Percentiles rank a stretch among this genome's conserved stretches.
Evolutionary conservation across 2,329 filamentous ascomycete genomes (phyloP).

Genomic region (Fusarium sp.): DNA sequence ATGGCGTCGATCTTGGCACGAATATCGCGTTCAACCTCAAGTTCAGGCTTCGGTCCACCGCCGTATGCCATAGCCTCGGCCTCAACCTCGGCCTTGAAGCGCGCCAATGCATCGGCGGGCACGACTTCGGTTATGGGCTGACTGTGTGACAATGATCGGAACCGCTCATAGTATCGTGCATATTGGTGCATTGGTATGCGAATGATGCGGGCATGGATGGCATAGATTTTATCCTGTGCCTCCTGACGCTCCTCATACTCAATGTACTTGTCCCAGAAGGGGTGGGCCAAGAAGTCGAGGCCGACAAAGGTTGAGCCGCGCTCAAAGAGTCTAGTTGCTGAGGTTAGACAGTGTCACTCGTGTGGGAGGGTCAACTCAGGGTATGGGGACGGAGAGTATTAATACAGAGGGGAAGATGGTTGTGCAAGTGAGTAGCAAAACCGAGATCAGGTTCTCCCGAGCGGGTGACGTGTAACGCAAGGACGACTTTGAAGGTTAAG

Average conservation of each 20-base stretch:
- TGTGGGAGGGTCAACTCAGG: conserved; percentile 54
- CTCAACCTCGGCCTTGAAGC: conserved; percentile 81
- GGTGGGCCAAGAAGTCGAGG: conserved; percentile 93
- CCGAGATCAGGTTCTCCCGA: conserved; percentile 59
- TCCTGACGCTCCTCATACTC: conserved; percentile 96
- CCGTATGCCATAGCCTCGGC: conserved; percentile 71
- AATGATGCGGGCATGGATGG: conserved; percentile 85
- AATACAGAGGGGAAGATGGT: conserved; percentile 71
- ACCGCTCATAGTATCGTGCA: conserved; percentile 93
- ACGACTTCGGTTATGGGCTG: conserved; percentile 83
- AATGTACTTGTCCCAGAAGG: conserved; percentile 99
- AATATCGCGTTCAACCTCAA: conserved; percentile 88
- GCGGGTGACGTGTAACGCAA: conserved; percentile 54
- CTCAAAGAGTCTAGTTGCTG: conserved; percentile 86
- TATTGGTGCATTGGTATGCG: conserved; percentile 97
- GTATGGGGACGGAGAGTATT: conserved; percentile 60
- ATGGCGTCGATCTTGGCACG: conserved; percentile 84
- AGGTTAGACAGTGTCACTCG: conserved; percentile 48
- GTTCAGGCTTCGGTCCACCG: conserved; percentile 73
- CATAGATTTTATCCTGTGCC: conserved; percentile 86
- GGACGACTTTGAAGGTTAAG: conserved; percentile 59
- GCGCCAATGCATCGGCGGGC: conserved; percentile 75
- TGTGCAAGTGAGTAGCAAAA: conserved; percentile 67
- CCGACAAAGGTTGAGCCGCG: conserved; percentile 88
- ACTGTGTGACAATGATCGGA: conserved; percentile 81